phyloP scores from a whole-genome alignment of 306 rosid genomes.

The Heteromeles arbutifolia region DNA sequence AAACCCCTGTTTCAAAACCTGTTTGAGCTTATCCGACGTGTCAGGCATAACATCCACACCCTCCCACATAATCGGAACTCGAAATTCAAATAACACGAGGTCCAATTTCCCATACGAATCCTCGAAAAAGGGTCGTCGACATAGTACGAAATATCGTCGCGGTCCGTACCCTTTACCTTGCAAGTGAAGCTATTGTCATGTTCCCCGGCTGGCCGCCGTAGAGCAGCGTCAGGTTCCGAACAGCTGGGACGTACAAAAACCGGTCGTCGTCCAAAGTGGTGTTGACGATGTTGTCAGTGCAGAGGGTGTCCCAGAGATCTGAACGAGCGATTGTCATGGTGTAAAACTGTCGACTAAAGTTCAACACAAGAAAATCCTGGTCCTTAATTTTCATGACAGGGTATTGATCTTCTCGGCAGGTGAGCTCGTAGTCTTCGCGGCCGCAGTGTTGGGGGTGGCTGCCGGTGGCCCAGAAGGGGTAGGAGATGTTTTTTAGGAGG shows the following conservation, averaged over 20 bases:
- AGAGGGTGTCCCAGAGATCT: neutral
- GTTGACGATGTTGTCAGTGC: neutral
- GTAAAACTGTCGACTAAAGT: neutral
- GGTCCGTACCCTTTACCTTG: neutral
- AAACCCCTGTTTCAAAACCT: no score
- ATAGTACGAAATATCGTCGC: neutral
- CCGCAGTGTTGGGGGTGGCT: conserved; percentile 1
- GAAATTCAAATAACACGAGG: neutral
- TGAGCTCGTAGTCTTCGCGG: neutral
- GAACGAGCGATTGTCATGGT: conserved; percentile 16
- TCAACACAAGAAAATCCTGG: neutral
- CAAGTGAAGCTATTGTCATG: neutral
- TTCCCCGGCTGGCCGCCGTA: neutral
- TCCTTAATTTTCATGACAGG: neutral
- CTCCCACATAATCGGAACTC: conserved; percentile 9
- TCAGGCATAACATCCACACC: no score
- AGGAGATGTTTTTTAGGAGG: neutral
- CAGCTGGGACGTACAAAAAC: neutral
- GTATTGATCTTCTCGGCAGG: neutral
- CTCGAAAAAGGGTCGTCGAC: neutral
- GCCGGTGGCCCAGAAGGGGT: conserved; percentile 35
- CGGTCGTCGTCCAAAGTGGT: neutral
- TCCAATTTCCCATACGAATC: neutral
- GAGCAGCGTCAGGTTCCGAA: conserved; percentile 5
- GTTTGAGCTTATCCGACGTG: no score